Evolutionary conservation across 768 basidiomycete genomes (phyloP), one percentile per base, ranked within the genome.

Genomic region (Omphalotus guepiniiformis): DNA sequence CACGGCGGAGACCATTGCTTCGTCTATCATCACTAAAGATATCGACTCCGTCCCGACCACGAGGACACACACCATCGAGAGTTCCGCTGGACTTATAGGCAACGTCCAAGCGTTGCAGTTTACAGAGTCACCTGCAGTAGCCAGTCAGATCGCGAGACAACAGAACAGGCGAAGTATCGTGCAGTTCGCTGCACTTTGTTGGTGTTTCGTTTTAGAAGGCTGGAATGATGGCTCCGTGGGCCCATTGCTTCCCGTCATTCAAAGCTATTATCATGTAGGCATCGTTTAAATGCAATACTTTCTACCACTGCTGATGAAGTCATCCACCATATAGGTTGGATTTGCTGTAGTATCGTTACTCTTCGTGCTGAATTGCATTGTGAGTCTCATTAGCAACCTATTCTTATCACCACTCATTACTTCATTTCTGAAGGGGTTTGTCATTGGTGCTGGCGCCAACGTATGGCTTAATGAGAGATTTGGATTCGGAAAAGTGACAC

Each of bases 151-250:
- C 3, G 41, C 41, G 6, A 22, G 27, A 21, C 27, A 42, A 29
- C 41, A 42, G 23, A 26, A 42, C 6, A 45, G 43, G 21, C 19
- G 37, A 36, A 39, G 34, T 15, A 46, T 57, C 13, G 61, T 82
- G 25, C 83, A 86, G 49, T 77, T 83, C 52, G 54, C 64, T 12
- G 60, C 80, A 1, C 63, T 82, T 27, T 85, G 81, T 53, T 79
- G 70, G 65, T 65, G 70, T 11, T 43, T 84, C 36, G 80, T 83
- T 49, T 63, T 87, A 2, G 73, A 72, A 15, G 89, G 89, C n/a
- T 91, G 87, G 86, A 88, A 84, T 55, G 88, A 89, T 61, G 83
- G 81, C 8, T 75, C 81, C 0, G 77, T 78, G 13, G 89, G 89
- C 2, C 87, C 89, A 1, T 63, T 93, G 16, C 63, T 92, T 3